Conservation (phyloP, 1,284 basidiomycete genomes). For the Ceratobasidium sp. region DNA sequence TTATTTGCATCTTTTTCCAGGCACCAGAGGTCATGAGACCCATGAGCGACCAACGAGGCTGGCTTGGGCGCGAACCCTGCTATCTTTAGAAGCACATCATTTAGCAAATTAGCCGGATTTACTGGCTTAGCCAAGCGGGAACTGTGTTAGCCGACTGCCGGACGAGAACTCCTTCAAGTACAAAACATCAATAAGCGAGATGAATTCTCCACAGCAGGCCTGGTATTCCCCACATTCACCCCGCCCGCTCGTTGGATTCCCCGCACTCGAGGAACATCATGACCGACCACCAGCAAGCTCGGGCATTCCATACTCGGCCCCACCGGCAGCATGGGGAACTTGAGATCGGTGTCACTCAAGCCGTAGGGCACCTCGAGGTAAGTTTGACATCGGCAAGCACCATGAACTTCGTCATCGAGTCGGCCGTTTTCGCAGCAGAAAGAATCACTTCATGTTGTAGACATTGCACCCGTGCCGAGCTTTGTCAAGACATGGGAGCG, state of each 20-base stretch:
- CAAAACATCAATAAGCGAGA: constrained; percentile 34
- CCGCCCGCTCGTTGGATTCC: constrained; percentile 9
- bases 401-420: not conserved
- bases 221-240: constrained; percentile 18
- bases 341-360: constrained; percentile 41
- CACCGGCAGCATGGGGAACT: constrained; percentile 41
- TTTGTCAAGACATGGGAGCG: constrained; percentile 66
- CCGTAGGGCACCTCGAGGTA: constrained; percentile 33
- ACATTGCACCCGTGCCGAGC: constrained; percentile 58
- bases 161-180: constrained; percentile 30
- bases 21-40: constrained; percentile 28
- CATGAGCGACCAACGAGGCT: not conserved
- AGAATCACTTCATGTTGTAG: constrained; percentile 48
- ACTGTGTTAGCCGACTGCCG: constrained; percentile 16
- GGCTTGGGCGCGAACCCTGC: constrained; percentile 6
- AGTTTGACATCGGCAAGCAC: not conserved
- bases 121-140: constrained; percentile 17
- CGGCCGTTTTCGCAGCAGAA: constrained; percentile 18
- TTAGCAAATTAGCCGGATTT: constrained; percentile 5
- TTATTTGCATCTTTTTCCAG: not conserved
- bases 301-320: constrained; percentile 41
- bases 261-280: constrained; percentile 8
- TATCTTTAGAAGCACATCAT: constrained; percentile 32
- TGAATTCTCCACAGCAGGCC: constrained; percentile 23
- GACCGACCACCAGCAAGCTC: constrained; percentile 27